Base-by-base conservation (phyloP, 306 rosid species). In the Cucumis melo region DNA sequence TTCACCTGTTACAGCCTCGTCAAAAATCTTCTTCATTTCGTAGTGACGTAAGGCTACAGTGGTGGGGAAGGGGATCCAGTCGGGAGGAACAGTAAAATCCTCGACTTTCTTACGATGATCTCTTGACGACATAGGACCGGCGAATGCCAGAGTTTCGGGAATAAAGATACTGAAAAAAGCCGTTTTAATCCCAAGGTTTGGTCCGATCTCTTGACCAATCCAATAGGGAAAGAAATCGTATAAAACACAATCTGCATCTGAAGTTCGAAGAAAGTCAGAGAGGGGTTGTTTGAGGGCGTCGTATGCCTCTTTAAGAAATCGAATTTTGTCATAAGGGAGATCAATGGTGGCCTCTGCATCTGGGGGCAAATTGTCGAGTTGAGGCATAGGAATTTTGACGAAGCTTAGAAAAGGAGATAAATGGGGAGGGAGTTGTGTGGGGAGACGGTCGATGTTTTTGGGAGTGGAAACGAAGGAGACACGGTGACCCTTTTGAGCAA, bases 381-480 rank as follows among this genome's bases (percentile, higher is more conserved):
- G 44, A 20, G 90, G 90, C 4, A 87, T 20, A 1, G 88, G 85
- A 19, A 89, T 78, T 41, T 36, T 65, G 50, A 89, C 84, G 39
- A 78, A 84, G 9, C 15, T 58, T 72, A 87, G 73, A 8, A 66
- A n/a, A 6, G 82, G 2, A 1, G 82, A 56, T 2, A 84, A n/a
- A 44, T 75, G 58, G 10, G 74, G 81, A 1, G 86, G 41, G 41
- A 38, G 41, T 44, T 83, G 79, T 0, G 91, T 79, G 0, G 91
- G 91, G 23, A 87, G 89, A 67, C 91, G 91, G 4, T 86, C 71
- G 21, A 86, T 87, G 87, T 89, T 89, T 78, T 73, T 59, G 3
- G 90, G 89, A 6, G 94, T 86, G 57, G 94, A 89, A 3, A 86
- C 46, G 65, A 86, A 89, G 34, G 85, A 86, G 11, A 87, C 39